phyloP scores from a whole-genome alignment of 208 protist species.

The Endotrypanum monterogeii region DNA sequence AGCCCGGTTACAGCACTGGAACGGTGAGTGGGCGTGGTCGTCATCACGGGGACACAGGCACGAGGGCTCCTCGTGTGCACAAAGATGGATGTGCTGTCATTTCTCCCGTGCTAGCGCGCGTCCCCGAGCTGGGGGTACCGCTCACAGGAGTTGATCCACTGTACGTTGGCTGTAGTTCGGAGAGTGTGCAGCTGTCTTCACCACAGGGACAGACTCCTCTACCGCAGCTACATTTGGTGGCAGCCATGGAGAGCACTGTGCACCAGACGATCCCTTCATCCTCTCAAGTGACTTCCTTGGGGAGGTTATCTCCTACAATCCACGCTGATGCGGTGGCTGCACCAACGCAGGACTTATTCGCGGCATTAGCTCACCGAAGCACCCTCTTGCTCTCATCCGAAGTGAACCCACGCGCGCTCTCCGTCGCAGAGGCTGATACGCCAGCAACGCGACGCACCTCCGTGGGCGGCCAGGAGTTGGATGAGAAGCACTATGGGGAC shows the following conservation, averaged over 20 bases:
- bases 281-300: neutral
- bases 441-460: neutral
- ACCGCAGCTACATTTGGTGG: neutral
- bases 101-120: neutral
- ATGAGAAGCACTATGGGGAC: neutral
- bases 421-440: neutral
- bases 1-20: conserved; percentile 2
- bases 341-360: conserved; percentile 13
- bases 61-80: neutral
- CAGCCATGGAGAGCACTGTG: neutral
- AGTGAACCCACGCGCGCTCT: neutral
- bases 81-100: neutral
- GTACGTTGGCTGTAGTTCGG: conserved; percentile 31
- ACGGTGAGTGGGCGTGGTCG: neutral
- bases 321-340: conserved; percentile 10
- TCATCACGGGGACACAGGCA: neutral
- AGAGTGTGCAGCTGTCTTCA: conserved; percentile 27
- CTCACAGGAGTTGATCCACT: neutral
- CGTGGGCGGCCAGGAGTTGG: neutral
- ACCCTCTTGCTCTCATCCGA: neutral
- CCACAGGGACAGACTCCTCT: neutral
- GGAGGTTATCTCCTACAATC: neutral
- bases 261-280: neutral
- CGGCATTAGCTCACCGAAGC: neutral
- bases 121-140: neutral